Base-by-base conservation (phyloP, 1,139 yeast genomes). In the Zygoascus sp. region DNA sequence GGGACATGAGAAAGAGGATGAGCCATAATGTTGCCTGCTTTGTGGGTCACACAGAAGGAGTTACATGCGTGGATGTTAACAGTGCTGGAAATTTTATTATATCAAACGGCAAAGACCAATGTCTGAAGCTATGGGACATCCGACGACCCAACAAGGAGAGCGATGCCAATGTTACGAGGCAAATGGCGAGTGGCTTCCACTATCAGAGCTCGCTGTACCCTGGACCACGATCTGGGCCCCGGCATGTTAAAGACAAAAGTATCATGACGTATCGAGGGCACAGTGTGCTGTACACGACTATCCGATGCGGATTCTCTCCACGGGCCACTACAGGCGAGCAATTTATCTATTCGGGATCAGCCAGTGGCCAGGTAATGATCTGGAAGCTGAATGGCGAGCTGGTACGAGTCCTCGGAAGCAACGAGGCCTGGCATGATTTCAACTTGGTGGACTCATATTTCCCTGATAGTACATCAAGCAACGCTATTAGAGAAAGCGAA, bases 1-100 rank as follows among this genome's bases (percentile, higher is more conserved):
- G 96, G 96, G 96, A 88, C 61, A 70, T 83, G 44, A 64, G 77
- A 40, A 68, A 69, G 52, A 75, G 44, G 74, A 77, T 36, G 79
- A 13, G n/a, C 9, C 34, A 27, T 9, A 30, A 22, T 19, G 20
- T 30, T n/a, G 79, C 57, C 75, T 78, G 63, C 73, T 80, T 21
- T 66, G 70, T 78, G 2, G 96, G 95, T 1, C 96, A 88, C 63
- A 75, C 79, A 9, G 94, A 86, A 40, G 68, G 68, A n/a, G 54
- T 64, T 38, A 61, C 66, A 2, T 57, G 55, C 34, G 54, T 63
- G 13, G 67, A 59, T 32, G 49, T 62, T 10, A 54, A 57, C 41
- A 53, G 53, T 11, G 63, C 60, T 40, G 66, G 64, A 2, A 46
- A 54, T 7, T 62, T 61, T 44, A 49, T 64, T 25, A 35, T 64